These are phyloP conservation scores for Amaranthus cruentus DNA, from an alignment of 148 eudicot genomes.

Conservation along the genomic window DNA sequence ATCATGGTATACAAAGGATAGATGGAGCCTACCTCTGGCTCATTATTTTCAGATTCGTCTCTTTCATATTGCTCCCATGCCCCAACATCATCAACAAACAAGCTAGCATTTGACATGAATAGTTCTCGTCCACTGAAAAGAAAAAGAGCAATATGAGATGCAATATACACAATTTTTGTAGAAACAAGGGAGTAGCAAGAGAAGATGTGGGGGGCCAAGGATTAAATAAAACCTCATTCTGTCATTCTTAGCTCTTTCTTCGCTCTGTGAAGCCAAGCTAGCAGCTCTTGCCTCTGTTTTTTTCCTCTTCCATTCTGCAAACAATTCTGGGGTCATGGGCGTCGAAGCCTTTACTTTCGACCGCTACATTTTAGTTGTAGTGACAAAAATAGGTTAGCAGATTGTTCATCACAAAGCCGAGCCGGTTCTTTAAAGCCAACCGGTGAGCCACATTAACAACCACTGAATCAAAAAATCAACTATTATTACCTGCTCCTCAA, in stretches of 20 bases:
- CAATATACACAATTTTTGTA: background rate
- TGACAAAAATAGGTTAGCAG: constrained; percentile 14
- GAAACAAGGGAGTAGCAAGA: background rate
- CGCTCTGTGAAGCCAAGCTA: constrained; percentile 59
- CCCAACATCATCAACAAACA: constrained; percentile 72
- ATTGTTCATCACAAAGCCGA: background rate
- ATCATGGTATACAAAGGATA: background rate
- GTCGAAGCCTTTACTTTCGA: constrained; percentile 57
- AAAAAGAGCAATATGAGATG: background rate
- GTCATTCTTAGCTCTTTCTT: constrained; percentile 88
- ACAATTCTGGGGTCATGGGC: constrained; percentile 69
- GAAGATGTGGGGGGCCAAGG: background rate
- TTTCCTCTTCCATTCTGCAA: constrained; percentile 71
- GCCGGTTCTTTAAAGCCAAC: background rate
- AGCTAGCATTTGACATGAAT: constrained; percentile 68
- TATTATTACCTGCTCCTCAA: constrained; percentile 67
- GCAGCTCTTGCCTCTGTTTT: constrained; percentile 64
- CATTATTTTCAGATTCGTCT: constrained; percentile 42
- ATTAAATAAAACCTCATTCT: constrained; percentile 60
- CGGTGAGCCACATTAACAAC: background rate
- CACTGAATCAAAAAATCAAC: background rate
- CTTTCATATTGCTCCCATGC: constrained; percentile 69
- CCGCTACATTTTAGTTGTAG: constrained; percentile 35
- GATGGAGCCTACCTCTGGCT: constrained; percentile 41
- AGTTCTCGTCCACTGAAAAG: constrained; percentile 79